Conservation (phyloP, 2,329 filamentous ascomycete species). For the Aureobasidium sp. region DNA sequence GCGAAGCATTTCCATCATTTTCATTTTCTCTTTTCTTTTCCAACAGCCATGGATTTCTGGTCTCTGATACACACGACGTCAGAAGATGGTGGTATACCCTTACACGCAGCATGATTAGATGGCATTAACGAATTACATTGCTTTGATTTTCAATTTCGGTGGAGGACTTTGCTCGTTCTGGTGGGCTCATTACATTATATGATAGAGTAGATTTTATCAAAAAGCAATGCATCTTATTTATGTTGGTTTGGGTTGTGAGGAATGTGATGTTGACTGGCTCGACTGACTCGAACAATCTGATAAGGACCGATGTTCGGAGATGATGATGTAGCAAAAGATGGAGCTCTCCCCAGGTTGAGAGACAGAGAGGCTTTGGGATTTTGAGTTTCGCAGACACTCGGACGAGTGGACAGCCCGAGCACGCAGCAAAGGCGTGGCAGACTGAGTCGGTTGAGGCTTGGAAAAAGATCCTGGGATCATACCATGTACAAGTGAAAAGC, state of each 20-base stretch:
- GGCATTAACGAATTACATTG: conserved; percentile 3
- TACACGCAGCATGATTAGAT: conserved; percentile 3
- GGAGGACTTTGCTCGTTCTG: not conserved
- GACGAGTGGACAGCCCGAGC: not conserved
- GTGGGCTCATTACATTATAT: no score
- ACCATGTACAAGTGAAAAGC: not conserved
- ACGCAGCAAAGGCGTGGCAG: not conserved
- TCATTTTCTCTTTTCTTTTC: not conserved
- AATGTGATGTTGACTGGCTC: not conserved
- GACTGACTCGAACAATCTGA: not conserved
- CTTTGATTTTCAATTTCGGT: not conserved
- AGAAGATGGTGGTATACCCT: not conserved
- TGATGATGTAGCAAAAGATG: not conserved
- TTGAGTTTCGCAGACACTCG: not conserved
- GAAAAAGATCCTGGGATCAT: not conserved
- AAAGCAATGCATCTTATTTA: not conserved
- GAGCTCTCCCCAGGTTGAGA: conserved; percentile 3
- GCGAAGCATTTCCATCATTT: not conserved
- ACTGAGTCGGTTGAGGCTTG: not conserved
- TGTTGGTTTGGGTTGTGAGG: no score
- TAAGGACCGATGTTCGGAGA: conserved; percentile 5
- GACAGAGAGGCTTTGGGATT: not conserved
- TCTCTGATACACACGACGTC: not conserved
- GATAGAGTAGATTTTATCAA: conserved; percentile 3
- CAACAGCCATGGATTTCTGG: not conserved